Conservation (phyloP, 2,329 filamentous ascomycete genomes). For the Cytospora schulzeri region DNA sequence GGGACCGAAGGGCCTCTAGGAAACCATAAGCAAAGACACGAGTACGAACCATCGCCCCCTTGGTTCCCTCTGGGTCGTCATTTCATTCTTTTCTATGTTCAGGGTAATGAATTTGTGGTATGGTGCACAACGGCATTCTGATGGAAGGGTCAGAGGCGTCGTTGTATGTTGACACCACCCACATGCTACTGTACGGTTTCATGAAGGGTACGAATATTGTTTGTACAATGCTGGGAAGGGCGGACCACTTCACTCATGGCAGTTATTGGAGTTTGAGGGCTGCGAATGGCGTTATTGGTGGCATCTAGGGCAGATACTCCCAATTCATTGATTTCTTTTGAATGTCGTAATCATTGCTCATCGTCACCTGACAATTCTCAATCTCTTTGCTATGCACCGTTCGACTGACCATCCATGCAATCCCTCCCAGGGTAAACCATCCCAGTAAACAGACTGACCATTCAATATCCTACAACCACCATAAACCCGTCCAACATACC, state of each 20-base stretch:
- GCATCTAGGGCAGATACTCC: constrained; percentile 12
- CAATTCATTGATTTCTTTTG: constrained; percentile 21
- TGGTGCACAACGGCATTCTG: background rate
- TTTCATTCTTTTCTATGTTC: background rate
- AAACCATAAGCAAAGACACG: background rate
- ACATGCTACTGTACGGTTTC: background rate
- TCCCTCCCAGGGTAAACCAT: background rate
- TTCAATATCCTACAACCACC: background rate
- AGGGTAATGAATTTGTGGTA: background rate
- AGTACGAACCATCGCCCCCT: background rate
- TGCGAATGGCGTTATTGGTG: constrained; percentile 4
- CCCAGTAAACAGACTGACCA: too few species aligned
- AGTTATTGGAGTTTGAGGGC: background rate
- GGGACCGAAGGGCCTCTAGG: constrained; percentile 36
- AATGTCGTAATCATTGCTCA: background rate
- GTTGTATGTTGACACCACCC: background rate
- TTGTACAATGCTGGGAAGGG: background rate
- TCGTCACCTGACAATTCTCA: background rate
- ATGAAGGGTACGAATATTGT: constrained; percentile 13
- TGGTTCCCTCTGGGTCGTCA: background rate
- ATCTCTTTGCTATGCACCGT: background rate
- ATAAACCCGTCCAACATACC: background rate
- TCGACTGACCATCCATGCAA: background rate
- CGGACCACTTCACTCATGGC: constrained; percentile 11
- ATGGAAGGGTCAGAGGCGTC: background rate